These are phyloP conservation scores for Pleurotus cornucopiae DNA, from an alignment of 768 basidiomycete genomes.

Conservation along the genomic window DNA sequence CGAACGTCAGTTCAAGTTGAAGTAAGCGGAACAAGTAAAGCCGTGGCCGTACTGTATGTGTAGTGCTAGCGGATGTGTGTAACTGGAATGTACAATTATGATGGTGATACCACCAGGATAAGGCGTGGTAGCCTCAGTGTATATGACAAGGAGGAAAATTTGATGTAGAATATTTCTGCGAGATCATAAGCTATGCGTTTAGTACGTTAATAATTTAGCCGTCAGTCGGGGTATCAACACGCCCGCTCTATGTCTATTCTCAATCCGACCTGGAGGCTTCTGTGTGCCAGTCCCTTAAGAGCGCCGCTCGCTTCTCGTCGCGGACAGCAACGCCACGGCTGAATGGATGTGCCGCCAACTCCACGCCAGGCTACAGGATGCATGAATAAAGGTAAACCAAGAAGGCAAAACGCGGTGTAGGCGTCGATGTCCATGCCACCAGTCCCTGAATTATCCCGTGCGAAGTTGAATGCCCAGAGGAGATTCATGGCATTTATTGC, in stretches of 20 bases:
- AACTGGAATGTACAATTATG: no score
- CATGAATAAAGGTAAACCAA: not conserved
- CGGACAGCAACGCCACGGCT: not conserved
- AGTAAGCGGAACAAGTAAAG: not conserved
- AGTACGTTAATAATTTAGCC: no score
- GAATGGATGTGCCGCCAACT: not conserved
- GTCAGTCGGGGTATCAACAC: no score
- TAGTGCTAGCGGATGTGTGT: no score
- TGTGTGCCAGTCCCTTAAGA: not conserved
- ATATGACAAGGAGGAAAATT: no score
- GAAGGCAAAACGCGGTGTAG: not conserved
- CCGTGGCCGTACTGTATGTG: no score
- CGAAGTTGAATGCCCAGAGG: constrained; percentile 26
- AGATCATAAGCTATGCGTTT: no score
- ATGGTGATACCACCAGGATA: no score
- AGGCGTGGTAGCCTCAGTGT: no score
- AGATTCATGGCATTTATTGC: constrained; percentile 22
- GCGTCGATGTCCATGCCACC: not conserved
- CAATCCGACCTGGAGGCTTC: no score
- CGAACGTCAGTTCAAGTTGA: constrained; percentile 35
- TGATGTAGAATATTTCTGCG: no score
- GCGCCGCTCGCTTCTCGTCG: not conserved
- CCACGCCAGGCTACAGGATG: not conserved
- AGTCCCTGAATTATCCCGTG: not conserved
- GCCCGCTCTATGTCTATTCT: no score